A percentile compares a stretch with the other conserved stretches of the same genome.
These are phyloP conservation scores for baker's yeast (Saccharomyces cerevisiae) DNA, from an alignment of 805 yeast genomes.

Conservation along the genomic window DNA sequence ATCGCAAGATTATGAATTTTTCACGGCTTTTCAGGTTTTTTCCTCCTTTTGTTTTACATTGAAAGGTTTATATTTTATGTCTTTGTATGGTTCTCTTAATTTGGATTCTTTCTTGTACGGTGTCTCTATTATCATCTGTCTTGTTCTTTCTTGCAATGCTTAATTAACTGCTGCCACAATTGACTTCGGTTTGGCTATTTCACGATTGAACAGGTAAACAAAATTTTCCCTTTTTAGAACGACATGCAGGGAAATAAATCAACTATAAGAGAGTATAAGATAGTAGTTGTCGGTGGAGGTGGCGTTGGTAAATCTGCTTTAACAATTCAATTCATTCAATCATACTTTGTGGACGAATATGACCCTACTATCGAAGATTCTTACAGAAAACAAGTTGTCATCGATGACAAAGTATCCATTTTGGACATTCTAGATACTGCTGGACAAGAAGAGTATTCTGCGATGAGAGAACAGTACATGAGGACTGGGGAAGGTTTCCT, in stretches of 20 bases:
- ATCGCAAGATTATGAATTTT: background rate
- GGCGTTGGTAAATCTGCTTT: conserved; percentile 97
- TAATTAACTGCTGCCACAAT: background rate
- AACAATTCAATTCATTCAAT: conserved; percentile 89
- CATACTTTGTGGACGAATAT: conserved; percentile 93
- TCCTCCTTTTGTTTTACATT: background rate
- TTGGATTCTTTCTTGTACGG: background rate
- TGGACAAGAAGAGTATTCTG: conserved; percentile 94
- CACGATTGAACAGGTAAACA: background rate
- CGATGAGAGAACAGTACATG: conserved; percentile 92
- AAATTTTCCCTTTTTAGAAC: background rate
- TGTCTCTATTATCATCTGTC: background rate
- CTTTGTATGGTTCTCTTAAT: background rate
- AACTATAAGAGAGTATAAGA: conserved; percentile 69
- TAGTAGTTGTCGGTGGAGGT: conserved; percentile 97
- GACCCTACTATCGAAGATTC: conserved; percentile 97
- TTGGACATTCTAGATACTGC: conserved; percentile 94
- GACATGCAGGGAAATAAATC: conserved; percentile 20
- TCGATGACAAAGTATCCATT: conserved; percentile 70
- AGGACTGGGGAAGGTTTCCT: conserved; percentile 92
- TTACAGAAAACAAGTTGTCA: conserved; percentile 76
- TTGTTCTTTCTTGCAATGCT: background rate
- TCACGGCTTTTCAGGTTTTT: background rate
- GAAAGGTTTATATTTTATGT: background rate
- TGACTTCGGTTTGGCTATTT: background rate